These are phyloP conservation scores for Aspergillus oerlinghausenensis DNA, from an alignment of 2,329 filamentous ascomycete species.

Conservation along the genomic window DNA sequence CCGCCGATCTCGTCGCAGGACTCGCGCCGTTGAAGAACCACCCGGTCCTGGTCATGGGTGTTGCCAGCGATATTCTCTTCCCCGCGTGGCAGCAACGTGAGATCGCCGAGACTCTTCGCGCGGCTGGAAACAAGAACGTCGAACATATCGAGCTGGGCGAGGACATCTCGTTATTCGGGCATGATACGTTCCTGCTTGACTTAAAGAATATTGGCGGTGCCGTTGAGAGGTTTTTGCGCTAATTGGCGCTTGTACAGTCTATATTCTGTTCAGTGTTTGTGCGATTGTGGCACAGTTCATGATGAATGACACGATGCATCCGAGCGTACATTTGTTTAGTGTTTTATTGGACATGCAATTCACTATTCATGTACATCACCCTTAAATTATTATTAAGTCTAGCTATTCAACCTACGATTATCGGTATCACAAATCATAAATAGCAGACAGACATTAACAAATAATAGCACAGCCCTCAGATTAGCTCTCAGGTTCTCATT, in stretches of 20 bases:
- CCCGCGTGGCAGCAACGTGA: conserved; percentile 97
- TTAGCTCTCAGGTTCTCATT: conserved; percentile 45
- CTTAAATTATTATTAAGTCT: not conserved
- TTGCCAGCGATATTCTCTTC: conserved; percentile 93
- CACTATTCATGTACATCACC: not conserved
- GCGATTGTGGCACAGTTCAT: not conserved
- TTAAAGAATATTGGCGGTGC: conserved; percentile 86
- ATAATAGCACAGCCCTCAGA: conserved; percentile 32
- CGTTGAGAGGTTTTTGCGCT: conserved; percentile 72
- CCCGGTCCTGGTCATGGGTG: conserved; percentile 83
- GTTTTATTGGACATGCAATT: not conserved
- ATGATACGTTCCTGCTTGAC: conserved; percentile 93
- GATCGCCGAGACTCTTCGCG: conserved; percentile 75
- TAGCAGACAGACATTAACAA: not conserved
- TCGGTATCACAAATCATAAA: not conserved
- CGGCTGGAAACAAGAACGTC: conserved; percentile 73
- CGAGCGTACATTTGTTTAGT: not conserved
- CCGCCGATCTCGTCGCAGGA: conserved; percentile 74
- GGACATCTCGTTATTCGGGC: conserved; percentile 89
- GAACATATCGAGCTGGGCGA: conserved; percentile 88
- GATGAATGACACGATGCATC: conserved; percentile 9
- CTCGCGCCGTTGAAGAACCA: conserved; percentile 67
- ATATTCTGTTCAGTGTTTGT: not conserved
- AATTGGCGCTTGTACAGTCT: conserved; percentile 11
- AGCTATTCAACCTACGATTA: not conserved